phyloP scores from a whole-genome alignment of 2,329 filamentous ascomycete species.

The Clarireedia homoeocarpa region DNA sequence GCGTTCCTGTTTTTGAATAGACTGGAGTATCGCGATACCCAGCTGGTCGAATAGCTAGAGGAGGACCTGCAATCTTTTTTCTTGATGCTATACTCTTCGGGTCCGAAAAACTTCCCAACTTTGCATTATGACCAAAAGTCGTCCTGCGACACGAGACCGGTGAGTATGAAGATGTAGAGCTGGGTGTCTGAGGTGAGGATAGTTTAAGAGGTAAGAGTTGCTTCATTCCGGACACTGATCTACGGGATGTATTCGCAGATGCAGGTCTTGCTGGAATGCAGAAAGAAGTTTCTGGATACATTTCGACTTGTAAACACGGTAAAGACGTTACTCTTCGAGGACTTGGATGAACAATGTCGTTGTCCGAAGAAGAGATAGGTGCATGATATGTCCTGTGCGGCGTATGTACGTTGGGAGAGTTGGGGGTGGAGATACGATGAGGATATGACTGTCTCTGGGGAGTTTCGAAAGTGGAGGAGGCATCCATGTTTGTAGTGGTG shows the following conservation, averaged over 20 bases:
- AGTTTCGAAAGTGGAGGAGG: not conserved
- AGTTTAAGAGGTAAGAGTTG: conserved; percentile 20
- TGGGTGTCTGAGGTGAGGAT: conserved; percentile 12
- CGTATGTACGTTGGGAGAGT: conserved; percentile 9
- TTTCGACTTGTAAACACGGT: conserved; percentile 7
- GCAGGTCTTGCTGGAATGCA: not conserved
- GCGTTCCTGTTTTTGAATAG: conserved; percentile 18
- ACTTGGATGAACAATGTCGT: conserved; percentile 2
- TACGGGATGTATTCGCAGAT: conserved; percentile 9
- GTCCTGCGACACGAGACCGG: conserved; percentile 1
- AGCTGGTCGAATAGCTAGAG: conserved; percentile 7
- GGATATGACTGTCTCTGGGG: conserved; percentile 9
- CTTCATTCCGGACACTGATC: conserved; percentile 24
- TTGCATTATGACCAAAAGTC: conserved; percentile 3
- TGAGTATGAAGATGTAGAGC: not conserved
- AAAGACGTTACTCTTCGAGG: conserved; percentile 7
- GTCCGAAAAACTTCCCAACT: not conserved
- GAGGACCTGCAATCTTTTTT: not conserved
- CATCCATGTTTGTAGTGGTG: conserved; percentile 1
- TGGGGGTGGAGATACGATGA: conserved; percentile 1
- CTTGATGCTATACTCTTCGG: not conserved
- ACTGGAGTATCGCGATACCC: conserved; percentile 22
- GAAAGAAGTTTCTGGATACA: conserved; percentile 5
- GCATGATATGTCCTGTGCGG: conserved; percentile 13
- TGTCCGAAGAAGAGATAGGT: conserved; percentile 3